Evolutionary conservation across 208 protist species (phyloP).

Genomic region (Trypanosoma scelopori): DNA sequence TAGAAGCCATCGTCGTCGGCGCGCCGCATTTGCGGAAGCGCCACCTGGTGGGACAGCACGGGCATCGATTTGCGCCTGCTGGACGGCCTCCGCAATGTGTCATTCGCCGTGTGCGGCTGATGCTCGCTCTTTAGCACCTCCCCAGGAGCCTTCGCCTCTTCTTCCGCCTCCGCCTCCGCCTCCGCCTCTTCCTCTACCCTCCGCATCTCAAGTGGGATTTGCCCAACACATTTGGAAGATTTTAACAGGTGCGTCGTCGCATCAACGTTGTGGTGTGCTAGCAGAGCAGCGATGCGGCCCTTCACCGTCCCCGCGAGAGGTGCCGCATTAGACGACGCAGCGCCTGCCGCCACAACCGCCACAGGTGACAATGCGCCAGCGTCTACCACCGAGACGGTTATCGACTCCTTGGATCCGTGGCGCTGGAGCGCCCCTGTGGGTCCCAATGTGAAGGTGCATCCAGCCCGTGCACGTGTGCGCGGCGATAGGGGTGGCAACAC

Average conservation of each 20-base stretch:
- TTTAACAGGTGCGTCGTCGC: conserved; percentile 17
- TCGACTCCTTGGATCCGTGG: conserved; percentile 5
- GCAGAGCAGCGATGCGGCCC: conserved; percentile 23
- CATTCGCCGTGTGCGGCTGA: neutral
- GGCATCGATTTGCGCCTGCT: neutral
- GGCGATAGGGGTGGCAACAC: conserved; percentile 10
- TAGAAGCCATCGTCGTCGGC: conserved; percentile 10
- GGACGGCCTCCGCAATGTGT: neutral
- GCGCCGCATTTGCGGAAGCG: neutral
- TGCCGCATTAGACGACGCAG: neutral
- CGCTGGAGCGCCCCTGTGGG: conserved; percentile 1
- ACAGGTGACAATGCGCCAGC: neutral
- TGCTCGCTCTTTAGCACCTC: too few species aligned
- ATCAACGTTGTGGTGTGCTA: conserved; percentile 23
- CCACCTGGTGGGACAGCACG: neutral
- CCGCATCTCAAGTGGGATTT: neutral
- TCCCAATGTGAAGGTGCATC: conserved; percentile 12
- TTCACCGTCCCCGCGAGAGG: conserved; percentile 6
- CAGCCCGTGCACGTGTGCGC: neutral
- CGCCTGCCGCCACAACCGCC: neutral
- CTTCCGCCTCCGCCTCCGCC: neutral
- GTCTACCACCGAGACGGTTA: conserved; percentile 33
- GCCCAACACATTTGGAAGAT: neutral
- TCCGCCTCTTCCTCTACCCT: neutral
- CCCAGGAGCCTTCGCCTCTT: neutral